Evolutionary conservation across 305 asterid species (phyloP).

Genomic region (Plantago rigida): DNA sequence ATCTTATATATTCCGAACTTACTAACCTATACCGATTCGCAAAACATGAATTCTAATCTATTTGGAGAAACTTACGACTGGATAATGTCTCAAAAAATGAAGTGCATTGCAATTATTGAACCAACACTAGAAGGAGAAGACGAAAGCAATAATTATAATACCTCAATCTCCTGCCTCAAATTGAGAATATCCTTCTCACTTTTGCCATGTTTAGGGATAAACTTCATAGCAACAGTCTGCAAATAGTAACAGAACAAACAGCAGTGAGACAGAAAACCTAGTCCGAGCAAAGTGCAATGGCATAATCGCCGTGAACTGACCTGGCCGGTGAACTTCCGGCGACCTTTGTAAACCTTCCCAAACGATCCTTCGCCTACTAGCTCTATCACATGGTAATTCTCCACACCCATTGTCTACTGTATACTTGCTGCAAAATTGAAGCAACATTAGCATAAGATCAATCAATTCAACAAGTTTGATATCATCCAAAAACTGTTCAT

Average conservation of each 20-base stretch:
- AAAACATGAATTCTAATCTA: too few species aligned
- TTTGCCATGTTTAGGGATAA: conserved; percentile 94
- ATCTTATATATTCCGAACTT: too few species aligned
- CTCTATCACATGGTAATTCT: conserved; percentile 82
- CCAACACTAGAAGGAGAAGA: not conserved
- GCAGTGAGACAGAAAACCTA: not conserved
- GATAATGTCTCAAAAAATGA: too few species aligned
- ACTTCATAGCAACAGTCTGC: conserved; percentile 98
- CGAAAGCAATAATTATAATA: conserved; percentile 15
- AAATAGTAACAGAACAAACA: conserved; percentile 18
- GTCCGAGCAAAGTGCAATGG: conserved; percentile 1
- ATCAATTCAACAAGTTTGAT: too few species aligned
- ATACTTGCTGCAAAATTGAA: conserved; percentile 8
- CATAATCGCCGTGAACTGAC: conserved; percentile 29
- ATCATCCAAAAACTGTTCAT: too few species aligned
- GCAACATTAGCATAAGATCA: too few species aligned
- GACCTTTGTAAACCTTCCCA: conserved; percentile 95
- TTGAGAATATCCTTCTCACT: conserved; percentile 89
- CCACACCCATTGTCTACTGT: conserved; percentile 57
- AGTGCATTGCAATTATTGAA: not conserved
- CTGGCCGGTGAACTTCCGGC: conserved; percentile 92
- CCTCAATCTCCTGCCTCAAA: conserved; percentile 96
- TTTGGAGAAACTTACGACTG: too few species aligned
- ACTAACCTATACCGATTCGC: too few species aligned
- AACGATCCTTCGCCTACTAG: conserved; percentile 96